phyloP scores from a whole-genome alignment of 371 early-diverging fungal genomes.

The Circinella minor region DNA sequence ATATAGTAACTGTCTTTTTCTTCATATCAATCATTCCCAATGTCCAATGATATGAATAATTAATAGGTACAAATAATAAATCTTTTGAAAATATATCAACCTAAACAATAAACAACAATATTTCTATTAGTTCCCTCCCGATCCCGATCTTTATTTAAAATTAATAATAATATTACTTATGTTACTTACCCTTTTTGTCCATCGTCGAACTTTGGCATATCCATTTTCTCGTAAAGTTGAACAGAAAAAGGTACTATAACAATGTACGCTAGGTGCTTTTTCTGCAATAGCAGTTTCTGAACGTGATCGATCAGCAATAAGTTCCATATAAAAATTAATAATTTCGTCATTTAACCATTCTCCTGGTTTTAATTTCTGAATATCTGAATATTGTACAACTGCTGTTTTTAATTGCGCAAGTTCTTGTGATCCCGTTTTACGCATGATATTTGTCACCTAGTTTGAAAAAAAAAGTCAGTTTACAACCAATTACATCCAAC shows the following conservation, averaged over 20 bases:
- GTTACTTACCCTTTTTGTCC: slow-evolving; percentile 76
- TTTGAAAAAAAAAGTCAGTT: neutral
- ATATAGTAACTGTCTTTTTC: slow-evolving; percentile 73
- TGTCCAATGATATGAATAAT: slow-evolving; percentile 90
- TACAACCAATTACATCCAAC: neutral
- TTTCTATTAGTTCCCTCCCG: too few species aligned
- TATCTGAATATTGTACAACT: slow-evolving; percentile 60
- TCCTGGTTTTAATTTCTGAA: slow-evolving; percentile 72
- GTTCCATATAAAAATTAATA: slow-evolving; percentile 88
- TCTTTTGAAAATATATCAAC: slow-evolving; percentile 84
- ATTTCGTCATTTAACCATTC: slow-evolving; percentile 95
- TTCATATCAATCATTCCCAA: slow-evolving; percentile 80
- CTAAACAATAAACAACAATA: slow-evolving; percentile 25
- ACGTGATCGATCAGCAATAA: slow-evolving; percentile 77
- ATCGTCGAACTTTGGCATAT: slow-evolving; percentile 77
- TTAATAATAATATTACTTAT: neutral
- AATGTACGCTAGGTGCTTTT: slow-evolving; percentile 67
- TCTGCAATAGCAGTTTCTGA: slow-evolving; percentile 35
- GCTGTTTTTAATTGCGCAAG: slow-evolving; percentile 67
- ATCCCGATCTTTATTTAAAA: too few species aligned
- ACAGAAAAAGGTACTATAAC: slow-evolving; percentile 92
- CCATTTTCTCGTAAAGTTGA: slow-evolving; percentile 71
- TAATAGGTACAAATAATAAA: slow-evolving; percentile 86
- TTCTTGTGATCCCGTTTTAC: slow-evolving; percentile 33
- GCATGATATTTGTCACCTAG: slow-evolving; percentile 40